Conservation (phyloP, 2,329 filamentous ascomycete species). For the Shiraia sp. region DNA sequence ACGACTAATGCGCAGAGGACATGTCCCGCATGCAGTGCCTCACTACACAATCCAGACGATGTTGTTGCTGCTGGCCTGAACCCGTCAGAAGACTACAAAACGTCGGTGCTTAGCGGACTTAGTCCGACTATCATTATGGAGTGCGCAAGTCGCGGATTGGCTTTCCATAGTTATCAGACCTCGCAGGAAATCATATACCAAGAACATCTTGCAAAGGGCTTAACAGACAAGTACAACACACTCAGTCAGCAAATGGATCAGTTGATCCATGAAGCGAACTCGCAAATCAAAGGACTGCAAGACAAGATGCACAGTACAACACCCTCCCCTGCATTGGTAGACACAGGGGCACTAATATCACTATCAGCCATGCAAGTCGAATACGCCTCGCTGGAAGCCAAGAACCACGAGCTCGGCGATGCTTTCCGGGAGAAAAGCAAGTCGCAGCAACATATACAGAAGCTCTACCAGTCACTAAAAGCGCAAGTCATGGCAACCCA, state of each 20-base stretch:
- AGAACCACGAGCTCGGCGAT: slow-evolving; percentile 71
- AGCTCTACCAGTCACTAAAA: slow-evolving; percentile 61
- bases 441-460: slow-evolving; percentile 69
- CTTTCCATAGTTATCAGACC: slow-evolving; percentile 86
- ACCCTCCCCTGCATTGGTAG: neutral
- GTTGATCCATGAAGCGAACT: slow-evolving; percentile 73
- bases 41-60: slow-evolving; percentile 73
- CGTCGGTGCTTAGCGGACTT: slow-evolving; percentile 79
- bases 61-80: slow-evolving; percentile 72
- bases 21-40: slow-evolving; percentile 77
- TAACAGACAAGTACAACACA: slow-evolving; percentile 71
- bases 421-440: slow-evolving; percentile 72
- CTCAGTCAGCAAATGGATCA: slow-evolving; percentile 72
- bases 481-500: slow-evolving; percentile 58
- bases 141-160: slow-evolving; percentile 76
- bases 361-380: slow-evolving; percentile 61
- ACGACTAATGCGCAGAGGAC: slow-evolving; percentile 57
- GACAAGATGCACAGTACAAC: slow-evolving; percentile 64
- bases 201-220: slow-evolving; percentile 70
- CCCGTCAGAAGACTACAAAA: slow-evolving; percentile 88
- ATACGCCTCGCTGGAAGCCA: slow-evolving; percentile 66
- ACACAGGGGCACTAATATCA: neutral
- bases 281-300: slow-evolving; percentile 69
- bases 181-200: slow-evolving; percentile 84
- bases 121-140: slow-evolving; percentile 84